A percentile compares a stretch with the other conserved stretches of the same genome.
Evolutionary conservation across 495 filamentous ascomycete species (phyloP).

Genomic region (Cercophora newfieldiana): DNA sequence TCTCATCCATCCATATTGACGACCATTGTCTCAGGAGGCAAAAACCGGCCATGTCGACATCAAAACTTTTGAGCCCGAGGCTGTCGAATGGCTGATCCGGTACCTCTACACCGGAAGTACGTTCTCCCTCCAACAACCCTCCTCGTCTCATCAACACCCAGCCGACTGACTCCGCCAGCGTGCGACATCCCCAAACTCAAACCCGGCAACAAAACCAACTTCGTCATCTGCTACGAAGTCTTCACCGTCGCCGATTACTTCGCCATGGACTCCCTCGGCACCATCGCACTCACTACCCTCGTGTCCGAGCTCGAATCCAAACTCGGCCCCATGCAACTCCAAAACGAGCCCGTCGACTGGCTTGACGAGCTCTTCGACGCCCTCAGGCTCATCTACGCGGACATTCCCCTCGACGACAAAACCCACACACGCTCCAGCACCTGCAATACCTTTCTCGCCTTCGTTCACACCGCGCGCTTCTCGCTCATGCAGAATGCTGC

Average conservation of each 20-base stretch:
- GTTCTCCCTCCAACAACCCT: not conserved
- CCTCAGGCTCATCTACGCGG: slow-evolving; percentile 25
- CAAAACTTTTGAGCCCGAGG: slow-evolving; percentile 23
- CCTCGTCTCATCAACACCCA: not conserved
- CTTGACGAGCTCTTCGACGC: slow-evolving; percentile 30
- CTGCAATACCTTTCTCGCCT: slow-evolving; percentile 22
- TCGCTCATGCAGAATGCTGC: slow-evolving; percentile 19
- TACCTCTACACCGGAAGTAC: slow-evolving; percentile 34
- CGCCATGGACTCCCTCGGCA: slow-evolving; percentile 16
- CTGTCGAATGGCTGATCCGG: slow-evolving; percentile 24
- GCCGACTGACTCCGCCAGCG: not conserved
- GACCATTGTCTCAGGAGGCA: slow-evolving; percentile 19
- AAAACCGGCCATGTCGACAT: slow-evolving; percentile 25
- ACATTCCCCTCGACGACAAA: slow-evolving; percentile 5
- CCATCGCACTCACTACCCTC: slow-evolving; percentile 26
- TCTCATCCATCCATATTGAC: not conserved
- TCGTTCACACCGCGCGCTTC: slow-evolving; percentile 26
- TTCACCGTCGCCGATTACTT: slow-evolving; percentile 34
- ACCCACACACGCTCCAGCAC: not conserved
- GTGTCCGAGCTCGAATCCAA: slow-evolving; percentile 22
- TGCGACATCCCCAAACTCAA: slow-evolving; percentile 26
- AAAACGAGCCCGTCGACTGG: slow-evolving; percentile 21
- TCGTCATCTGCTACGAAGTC: slow-evolving; percentile 28
- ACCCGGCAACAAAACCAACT: slow-evolving; percentile 18
- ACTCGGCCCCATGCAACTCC: slow-evolving; percentile 22